phyloP scores from a whole-genome alignment of 1,139 yeast genomes.

The Geotrichum carabidarum region DNA sequence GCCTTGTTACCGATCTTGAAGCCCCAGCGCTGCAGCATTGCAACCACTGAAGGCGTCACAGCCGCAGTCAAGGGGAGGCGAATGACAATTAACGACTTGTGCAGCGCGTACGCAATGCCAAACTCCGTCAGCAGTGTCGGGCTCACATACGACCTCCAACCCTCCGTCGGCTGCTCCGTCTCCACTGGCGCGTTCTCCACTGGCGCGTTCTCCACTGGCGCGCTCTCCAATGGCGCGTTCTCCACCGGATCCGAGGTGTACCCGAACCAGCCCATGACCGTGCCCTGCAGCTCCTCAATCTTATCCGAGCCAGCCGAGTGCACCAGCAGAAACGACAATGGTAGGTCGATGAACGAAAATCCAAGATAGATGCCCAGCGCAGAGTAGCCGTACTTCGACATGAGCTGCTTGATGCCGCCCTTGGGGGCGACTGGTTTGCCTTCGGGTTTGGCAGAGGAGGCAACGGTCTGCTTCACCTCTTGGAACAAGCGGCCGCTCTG shows the following conservation, averaged over 20 bases:
- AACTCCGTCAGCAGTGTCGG: conserved; percentile 57
- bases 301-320: conserved; percentile 19
- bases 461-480: conserved; percentile 10
- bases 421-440: conserved; percentile 28
- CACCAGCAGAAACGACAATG: conserved; percentile 73
- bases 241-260: conserved; percentile 26
- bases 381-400: conserved; percentile 84
- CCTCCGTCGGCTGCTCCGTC: conserved; percentile 18
- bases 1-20: conserved; percentile 61
- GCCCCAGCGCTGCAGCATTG: conserved; percentile 65
- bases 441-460: not conserved
- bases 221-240: conserved; percentile 27
- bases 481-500: conserved; percentile 5
- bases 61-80: conserved; percentile 91
- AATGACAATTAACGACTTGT: conserved; percentile 71
- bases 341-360: conserved; percentile 68
- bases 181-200: conserved; percentile 23
- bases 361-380: conserved; percentile 82
- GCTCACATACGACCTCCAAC: conserved; percentile 16
- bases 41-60: conserved; percentile 76
- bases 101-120: conserved; percentile 87
- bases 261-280: conserved; percentile 14
- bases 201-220: conserved; percentile 26
- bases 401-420: conserved; percentile 57
- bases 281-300: conserved; percentile 15